These are phyloP conservation scores for Leptoxyphium fumago DNA, from an alignment of 2,329 filamentous ascomycete genomes.

Conservation along the genomic window DNA sequence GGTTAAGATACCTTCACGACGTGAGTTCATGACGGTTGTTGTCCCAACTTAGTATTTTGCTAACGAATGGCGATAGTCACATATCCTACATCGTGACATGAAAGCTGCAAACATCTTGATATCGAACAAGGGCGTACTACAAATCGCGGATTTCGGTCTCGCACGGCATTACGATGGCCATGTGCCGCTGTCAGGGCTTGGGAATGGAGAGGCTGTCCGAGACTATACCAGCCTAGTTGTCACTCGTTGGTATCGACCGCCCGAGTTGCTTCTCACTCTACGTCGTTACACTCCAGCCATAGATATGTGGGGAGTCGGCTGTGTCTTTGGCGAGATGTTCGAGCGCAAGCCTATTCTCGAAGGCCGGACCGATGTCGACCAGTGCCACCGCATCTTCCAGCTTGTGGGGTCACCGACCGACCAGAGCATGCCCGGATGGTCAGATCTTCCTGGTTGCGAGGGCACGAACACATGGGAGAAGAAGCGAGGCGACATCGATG, in stretches of 20 bases:
- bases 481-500: slow-evolving; percentile 51
- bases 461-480: slow-evolving; percentile 47
- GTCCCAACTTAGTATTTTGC: neutral
- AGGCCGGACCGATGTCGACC: slow-evolving; percentile 76
- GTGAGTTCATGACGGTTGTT: slow-evolving; percentile 17
- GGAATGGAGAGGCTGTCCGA: slow-evolving; percentile 69
- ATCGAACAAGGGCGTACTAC: slow-evolving; percentile 80
- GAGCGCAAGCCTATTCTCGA: slow-evolving; percentile 82
- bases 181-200: slow-evolving; percentile 58
- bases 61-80: slow-evolving; percentile 17
- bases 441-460: slow-evolving; percentile 65
- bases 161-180: slow-evolving; percentile 84
- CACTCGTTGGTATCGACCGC: slow-evolving; percentile 91
- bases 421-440: slow-evolving; percentile 86
- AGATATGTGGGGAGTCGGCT: slow-evolving; percentile 98
- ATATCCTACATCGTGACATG: slow-evolving; percentile 94
- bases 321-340: slow-evolving; percentile 97
- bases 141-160: slow-evolving; percentile 94
- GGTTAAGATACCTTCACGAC: slow-evolving; percentile 79
- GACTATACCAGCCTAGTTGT: slow-evolving; percentile 97
- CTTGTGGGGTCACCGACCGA: slow-evolving; percentile 82
- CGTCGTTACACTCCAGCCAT: slow-evolving; percentile 93
- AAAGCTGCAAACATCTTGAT: slow-evolving; percentile 97
- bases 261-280: slow-evolving; percentile 77
- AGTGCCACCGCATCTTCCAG: slow-evolving; percentile 87